A percentile compares a stretch with the other conserved stretches of the same genome.
Evolutionary conservation across 1,284 basidiomycete genomes (phyloP).

Genomic region (Agroathelia rolfsii): DNA sequence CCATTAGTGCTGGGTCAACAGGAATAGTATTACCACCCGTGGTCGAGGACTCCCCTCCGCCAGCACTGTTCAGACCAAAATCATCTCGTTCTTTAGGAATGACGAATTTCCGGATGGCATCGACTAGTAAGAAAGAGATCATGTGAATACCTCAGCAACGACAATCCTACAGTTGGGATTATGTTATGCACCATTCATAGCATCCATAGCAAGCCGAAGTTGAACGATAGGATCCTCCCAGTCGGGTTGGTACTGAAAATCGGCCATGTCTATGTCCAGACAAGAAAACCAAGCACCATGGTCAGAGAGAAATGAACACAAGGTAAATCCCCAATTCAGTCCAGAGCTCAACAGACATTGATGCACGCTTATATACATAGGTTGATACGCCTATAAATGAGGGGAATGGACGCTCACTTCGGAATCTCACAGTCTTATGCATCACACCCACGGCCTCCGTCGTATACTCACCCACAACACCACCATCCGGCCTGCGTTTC

Average conservation of each 20-base stretch:
- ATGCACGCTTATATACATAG: conserved; percentile 2
- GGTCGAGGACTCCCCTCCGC: too few species aligned
- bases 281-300: conserved; percentile 3
- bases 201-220: conserved; percentile 63
- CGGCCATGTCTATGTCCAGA: conserved; percentile 59
- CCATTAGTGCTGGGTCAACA: conserved; percentile 24
- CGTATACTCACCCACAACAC: conserved; percentile 66
- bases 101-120: conserved; percentile 57
- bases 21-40: conserved; percentile 33
- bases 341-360: conserved; percentile 4
- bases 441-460: conserved; percentile 70
- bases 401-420: conserved; percentile 48
- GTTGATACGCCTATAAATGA: conserved; percentile 1
- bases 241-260: conserved; percentile 80
- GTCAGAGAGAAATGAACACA: neutral
- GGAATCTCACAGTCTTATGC: conserved; percentile 79
- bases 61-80: too few species aligned
- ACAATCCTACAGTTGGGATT: too few species aligned
- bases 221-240: conserved; percentile 58
- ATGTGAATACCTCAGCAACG: too few species aligned
- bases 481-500: conserved; percentile 29
- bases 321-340: neutral
- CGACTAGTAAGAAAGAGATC: conserved; percentile 35
- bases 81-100: conserved; percentile 62
- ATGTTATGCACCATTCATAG: conserved; percentile 83